Percentiles rank a stretch among this genome's conserved stretches.
Conservation (phyloP, 1,284 basidiomycete species). For the Trichosporon asahii region DNA sequence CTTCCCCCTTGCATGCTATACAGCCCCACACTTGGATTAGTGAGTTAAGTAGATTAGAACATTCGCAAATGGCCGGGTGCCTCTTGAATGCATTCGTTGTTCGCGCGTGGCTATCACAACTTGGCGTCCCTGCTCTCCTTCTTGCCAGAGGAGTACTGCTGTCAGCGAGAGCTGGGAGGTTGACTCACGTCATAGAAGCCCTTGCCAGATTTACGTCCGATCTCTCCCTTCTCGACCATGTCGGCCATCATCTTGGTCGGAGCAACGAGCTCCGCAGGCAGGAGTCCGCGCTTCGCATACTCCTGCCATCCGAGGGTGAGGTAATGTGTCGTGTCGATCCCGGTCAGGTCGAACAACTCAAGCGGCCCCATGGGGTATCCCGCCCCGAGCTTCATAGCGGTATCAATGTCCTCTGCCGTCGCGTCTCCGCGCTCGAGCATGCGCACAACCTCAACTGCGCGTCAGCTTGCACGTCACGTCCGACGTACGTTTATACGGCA, state of each 20-base stretch:
- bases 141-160: not conserved
- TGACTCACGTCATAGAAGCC: slow-evolving; percentile 48
- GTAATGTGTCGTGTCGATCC: slow-evolving; percentile 39
- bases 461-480: not conserved
- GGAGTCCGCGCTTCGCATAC: slow-evolving; percentile 52
- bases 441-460: slow-evolving; percentile 57
- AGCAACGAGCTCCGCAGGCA: slow-evolving; percentile 53
- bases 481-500: not conserved
- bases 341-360: slow-evolving; percentile 58
- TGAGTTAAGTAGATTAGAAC: slow-evolving; percentile 8
- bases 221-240: slow-evolving; percentile 56
- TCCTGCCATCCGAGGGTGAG: slow-evolving; percentile 57
- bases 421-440: slow-evolving; percentile 61
- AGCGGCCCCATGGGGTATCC: slow-evolving; percentile 56
- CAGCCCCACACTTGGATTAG: slow-evolving; percentile 8
- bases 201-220: slow-evolving; percentile 57
- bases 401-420: slow-evolving; percentile 58
- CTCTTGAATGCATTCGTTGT: slow-evolving; percentile 16
- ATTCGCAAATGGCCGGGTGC: slow-evolving; percentile 12
- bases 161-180: not conserved
- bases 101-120: not conserved
- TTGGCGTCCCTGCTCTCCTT: not conserved
- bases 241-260: slow-evolving; percentile 54
- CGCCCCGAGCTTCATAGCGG: slow-evolving; percentile 61
- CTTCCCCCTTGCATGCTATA: slow-evolving; percentile 1